Evolutionary conservation across 352 stramenopile species (phyloP).

Genomic region (Phytophthora quininea): DNA sequence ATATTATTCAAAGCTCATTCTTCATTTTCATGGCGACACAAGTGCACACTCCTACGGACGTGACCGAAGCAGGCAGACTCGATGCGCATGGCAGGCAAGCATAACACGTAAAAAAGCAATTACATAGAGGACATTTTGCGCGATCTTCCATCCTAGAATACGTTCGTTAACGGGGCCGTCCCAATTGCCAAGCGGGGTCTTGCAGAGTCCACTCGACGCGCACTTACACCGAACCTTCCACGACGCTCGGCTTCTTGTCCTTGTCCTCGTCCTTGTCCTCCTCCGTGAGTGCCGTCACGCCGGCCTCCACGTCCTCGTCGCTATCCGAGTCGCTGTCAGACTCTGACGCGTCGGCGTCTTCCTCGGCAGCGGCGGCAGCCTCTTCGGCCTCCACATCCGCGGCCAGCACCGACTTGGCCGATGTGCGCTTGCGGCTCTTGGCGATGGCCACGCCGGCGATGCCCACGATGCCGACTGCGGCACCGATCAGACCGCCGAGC

Average conservation of each 20-base stretch:
- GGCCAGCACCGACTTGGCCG: constrained; percentile 49
- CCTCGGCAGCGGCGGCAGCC: constrained; percentile 35
- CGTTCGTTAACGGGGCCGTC: not conserved
- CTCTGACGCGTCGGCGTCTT: constrained; percentile 49
- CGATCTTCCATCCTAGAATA: constrained; percentile 4
- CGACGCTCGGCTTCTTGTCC: constrained; percentile 56
- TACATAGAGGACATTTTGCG: not conserved
- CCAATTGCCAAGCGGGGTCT: not conserved
- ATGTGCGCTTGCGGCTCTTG: constrained; percentile 50
- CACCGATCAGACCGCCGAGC: constrained; percentile 47
- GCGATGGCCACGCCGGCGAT: constrained; percentile 49
- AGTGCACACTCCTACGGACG: too few relatives aligned
- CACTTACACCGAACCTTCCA: constrained; percentile 69
- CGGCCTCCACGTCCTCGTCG: constrained; percentile 43
- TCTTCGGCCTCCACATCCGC: constrained; percentile 39
- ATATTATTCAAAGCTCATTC: too few relatives aligned
- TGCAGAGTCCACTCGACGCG: constrained; percentile 4
- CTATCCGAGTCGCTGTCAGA: constrained; percentile 49
- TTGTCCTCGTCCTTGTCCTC: constrained; percentile 33
- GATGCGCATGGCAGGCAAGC: too few relatives aligned
- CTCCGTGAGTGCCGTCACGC: constrained; percentile 36
- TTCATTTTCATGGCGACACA: too few relatives aligned
- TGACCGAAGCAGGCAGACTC: too few relatives aligned
- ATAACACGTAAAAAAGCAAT: not conserved
- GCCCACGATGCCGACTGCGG: constrained; percentile 52